Evolutionary conservation across 2,329 filamentous ascomycete species (phyloP), one percentile per base, ranked within the genome.

Genomic region (Thelonectria discophora): DNA sequence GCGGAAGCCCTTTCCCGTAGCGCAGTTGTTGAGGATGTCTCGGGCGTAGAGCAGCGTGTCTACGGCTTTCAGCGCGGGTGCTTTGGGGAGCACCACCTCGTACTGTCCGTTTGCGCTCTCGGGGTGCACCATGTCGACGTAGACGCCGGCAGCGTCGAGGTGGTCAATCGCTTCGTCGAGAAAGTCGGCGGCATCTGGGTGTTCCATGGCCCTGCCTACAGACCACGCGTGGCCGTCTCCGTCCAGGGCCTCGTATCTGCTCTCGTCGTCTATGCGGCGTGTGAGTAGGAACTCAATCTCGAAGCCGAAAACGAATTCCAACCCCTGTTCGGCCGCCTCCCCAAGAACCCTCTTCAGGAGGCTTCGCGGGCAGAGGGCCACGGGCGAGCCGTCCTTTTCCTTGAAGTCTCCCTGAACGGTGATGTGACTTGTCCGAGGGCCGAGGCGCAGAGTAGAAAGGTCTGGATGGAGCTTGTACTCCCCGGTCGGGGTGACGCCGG

Each of bases 221-320:
- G 87, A 88, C 90, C 90, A 94, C 1, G 88, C 87, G 69, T 94
- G 91, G 2, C 87, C 88, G 47, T 83, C 81, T 9, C 84, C 84
- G n/a, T 83, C 73, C 0, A 90, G 80, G 1, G 77, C 71, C 8
- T 77, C 75, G 42, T 77, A 79, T 17, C 73, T 71, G 4, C 76
- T 74, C 2, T 72, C 65, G 10, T 72, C 66, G 1, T 66, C 62
- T 5, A 59, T 60, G 1, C 82, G 82, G 45, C 82, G 73, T 70
- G 4, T 76, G 65, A 96, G 88, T 1, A 91, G 82, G 10, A 95
- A 86, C 75, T 96, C 92, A 42, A 96, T 87, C 75, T 97, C 93
- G 66, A 95, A 96, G 0, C 92, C 93, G 15, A 93, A 76, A 0
- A 89, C 79, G 49, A 93, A 86, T 3, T 81, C 76, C 2, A 92